Conservation (phyloP, 2,329 filamentous ascomycete genomes). For the Aureobasidium pullulans region DNA sequence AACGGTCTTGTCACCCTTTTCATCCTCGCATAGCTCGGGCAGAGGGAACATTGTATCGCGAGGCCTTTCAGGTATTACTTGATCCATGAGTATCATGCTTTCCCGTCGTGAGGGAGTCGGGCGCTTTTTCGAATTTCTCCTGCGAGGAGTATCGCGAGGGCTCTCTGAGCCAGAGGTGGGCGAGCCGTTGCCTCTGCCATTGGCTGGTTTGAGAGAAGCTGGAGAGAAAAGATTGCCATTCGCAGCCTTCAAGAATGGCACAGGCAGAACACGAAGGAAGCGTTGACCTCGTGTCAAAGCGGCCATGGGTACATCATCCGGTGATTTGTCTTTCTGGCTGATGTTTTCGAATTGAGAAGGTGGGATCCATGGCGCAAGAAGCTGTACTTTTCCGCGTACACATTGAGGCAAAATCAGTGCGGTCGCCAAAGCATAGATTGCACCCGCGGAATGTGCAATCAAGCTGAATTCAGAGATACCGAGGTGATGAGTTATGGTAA, state of each 20-base stretch:
- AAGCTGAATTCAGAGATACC: slow-evolving; percentile 96
- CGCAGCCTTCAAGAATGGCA: slow-evolving; percentile 83
- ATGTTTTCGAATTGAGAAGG: slow-evolving; percentile 85
- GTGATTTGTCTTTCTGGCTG: slow-evolving; percentile 32
- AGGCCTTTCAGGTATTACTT: slow-evolving; percentile 33
- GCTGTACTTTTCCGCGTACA: slow-evolving; percentile 86
- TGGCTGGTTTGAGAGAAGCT: slow-evolving; percentile 39
- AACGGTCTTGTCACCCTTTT: slow-evolving; percentile 10
- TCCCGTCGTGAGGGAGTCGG: slow-evolving; percentile 33
- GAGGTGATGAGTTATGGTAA: slow-evolving; percentile 83
- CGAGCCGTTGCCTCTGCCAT: slow-evolving; percentile 18
- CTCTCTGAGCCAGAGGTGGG: not conserved
- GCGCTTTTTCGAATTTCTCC: slow-evolving; percentile 15
- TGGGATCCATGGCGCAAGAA: slow-evolving; percentile 94
- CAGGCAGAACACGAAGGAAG: slow-evolving; percentile 81
- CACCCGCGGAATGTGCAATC: slow-evolving; percentile 89
- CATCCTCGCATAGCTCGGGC: slow-evolving; percentile 19
- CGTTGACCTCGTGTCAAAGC: slow-evolving; percentile 87
- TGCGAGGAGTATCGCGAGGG: not conserved
- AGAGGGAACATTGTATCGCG: slow-evolving; percentile 23
- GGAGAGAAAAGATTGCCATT: slow-evolving; percentile 92
- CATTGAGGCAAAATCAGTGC: slow-evolving; percentile 93
- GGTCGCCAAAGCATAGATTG: slow-evolving; percentile 95
- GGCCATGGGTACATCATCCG: slow-evolving; percentile 55
- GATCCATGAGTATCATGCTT: slow-evolving; percentile 44